Conservation (phyloP, 1,284 basidiomycete genomes). For the Cutaneotrichosporon cutaneum region DNA sequence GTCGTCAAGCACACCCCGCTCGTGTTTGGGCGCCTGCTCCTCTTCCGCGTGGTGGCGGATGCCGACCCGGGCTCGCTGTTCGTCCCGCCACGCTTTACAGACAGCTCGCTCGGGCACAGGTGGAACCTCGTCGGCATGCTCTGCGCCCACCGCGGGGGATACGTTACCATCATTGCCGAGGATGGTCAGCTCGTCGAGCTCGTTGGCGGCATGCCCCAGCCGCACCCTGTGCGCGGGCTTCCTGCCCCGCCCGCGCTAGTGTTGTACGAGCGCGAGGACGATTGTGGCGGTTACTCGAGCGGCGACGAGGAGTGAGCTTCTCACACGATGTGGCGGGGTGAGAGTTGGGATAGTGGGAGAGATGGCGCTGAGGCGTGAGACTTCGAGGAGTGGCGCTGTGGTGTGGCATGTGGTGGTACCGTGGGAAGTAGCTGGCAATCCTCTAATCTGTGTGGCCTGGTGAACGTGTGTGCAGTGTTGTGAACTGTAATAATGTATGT, state of each 20-base stretch:
- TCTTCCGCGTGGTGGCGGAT: constrained; percentile 1
- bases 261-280: constrained; percentile 7
- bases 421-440: too few relatives aligned
- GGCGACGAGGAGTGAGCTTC: neutral
- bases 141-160: neutral
- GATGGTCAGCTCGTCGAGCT: neutral
- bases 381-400: neutral
- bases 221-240: neutral
- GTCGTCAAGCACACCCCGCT: constrained; percentile 4
- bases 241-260: neutral
- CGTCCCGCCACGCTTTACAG: neutral
- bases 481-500: neutral
- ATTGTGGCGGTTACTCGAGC: neutral
- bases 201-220: neutral
- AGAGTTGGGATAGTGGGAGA: too few relatives aligned
- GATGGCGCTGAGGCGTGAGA: neutral
- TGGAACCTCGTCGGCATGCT: constrained; percentile 8
- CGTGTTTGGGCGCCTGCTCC: neutral
- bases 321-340: too few relatives aligned
- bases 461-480: neutral
- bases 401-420: too few relatives aligned
- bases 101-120: neutral
- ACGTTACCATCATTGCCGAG: neutral
- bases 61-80: neutral
- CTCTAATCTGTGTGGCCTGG: too few relatives aligned